Evolutionary conservation across 495 filamentous ascomycete genomes (phyloP).

Genomic region (Apiosordaria backusii): DNA sequence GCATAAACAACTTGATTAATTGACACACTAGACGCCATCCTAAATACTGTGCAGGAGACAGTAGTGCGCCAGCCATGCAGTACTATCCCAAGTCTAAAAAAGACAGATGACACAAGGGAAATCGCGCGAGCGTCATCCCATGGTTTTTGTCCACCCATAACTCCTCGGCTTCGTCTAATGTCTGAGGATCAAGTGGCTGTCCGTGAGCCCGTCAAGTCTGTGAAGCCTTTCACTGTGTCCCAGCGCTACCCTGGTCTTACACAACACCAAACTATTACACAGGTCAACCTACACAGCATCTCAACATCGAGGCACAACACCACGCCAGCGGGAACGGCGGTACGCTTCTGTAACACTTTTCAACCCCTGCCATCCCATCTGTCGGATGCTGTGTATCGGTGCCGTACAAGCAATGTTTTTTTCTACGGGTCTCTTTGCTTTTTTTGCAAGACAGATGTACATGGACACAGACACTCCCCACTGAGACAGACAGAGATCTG

Average conservation of each 20-base stretch:
- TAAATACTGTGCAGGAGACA: background rate
- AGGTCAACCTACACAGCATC: background rate
- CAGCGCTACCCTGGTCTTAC: background rate
- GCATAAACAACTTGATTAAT: background rate
- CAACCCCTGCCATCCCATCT: background rate
- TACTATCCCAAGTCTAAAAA: background rate
- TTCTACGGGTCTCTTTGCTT: background rate
- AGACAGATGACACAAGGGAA: background rate
- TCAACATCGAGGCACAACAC: background rate
- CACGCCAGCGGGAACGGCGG: background rate
- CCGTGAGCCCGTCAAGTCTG: background rate
- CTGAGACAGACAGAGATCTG: background rate
- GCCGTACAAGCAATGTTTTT: background rate
- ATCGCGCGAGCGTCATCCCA: background rate
- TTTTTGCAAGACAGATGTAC: too few relatives aligned
- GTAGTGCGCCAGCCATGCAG: background rate
- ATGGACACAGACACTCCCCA: background rate
- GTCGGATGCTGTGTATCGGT: background rate
- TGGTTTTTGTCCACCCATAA: background rate
- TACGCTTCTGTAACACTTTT: too few relatives aligned
- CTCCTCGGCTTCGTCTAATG: background rate
- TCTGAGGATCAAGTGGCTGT: background rate
- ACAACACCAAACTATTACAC: background rate
- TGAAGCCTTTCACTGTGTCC: too few relatives aligned
- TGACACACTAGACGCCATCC: background rate